phyloP scores from a whole-genome alignment of 371 early-diverging fungal genomes.

The Mortierella sp. region DNA sequence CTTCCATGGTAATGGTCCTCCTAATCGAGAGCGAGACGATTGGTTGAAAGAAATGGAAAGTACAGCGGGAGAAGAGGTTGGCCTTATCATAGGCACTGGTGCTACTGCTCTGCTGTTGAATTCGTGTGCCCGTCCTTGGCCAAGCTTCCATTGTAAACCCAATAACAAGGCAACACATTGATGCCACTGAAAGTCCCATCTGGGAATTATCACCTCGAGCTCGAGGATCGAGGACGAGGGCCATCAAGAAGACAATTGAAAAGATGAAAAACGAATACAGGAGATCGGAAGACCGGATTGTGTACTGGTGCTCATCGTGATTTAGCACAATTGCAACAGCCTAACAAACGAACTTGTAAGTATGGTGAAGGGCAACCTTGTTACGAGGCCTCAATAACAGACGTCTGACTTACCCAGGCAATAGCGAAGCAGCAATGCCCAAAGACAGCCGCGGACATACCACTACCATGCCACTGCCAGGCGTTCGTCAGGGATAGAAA shows the following conservation, averaged over 20 bases:
- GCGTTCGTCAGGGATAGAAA: neutral
- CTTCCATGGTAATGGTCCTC: conserved; percentile 14
- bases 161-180: conserved; percentile 4
- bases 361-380: neutral
- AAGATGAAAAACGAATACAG: conserved; percentile 21
- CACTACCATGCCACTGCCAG: neutral
- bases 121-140: conserved; percentile 23
- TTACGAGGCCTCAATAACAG: neutral
- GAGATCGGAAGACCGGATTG: conserved; percentile 32
- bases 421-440: conserved; percentile 14
- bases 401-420: conserved; percentile 26
- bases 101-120: conserved; percentile 10
- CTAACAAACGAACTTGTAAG: neutral
- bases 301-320: conserved; percentile 29
- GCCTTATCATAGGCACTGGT: conserved; percentile 33
- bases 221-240: neutral
- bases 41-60: conserved; percentile 27
- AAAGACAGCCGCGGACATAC: neutral
- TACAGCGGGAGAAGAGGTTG: conserved; percentile 22
- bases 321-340: conserved; percentile 13
- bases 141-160: conserved; percentile 31
- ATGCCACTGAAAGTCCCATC: neutral
- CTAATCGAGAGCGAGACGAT: conserved; percentile 20
- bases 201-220: neutral
- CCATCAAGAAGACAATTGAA: neutral